A percentile compares a stretch with the other conserved stretches of the same genome.
Conservation (phyloP, 163 green algal genomes). For the Prototheca stagnorum region DNA sequence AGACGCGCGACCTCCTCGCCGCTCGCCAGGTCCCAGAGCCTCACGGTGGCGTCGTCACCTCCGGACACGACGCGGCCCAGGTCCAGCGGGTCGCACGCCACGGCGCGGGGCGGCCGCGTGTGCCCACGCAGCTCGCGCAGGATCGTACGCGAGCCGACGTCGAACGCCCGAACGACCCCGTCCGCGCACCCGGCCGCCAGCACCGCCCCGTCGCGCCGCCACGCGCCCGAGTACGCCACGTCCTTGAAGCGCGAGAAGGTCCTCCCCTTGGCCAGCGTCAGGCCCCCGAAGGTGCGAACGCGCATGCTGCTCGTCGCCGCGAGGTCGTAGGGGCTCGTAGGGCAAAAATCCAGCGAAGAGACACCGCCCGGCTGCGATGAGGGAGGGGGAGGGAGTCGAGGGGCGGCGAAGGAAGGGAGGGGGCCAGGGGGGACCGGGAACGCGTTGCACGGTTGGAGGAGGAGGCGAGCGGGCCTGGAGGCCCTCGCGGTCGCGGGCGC, state of each 20-base stretch:
- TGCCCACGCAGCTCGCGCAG: conserved; percentile 78
- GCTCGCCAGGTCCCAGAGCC: conserved; percentile 56
- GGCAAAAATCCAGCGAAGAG: conserved; percentile 61
- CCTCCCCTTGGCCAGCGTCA: conserved; percentile 23
- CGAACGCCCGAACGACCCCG: conserved; percentile 80
- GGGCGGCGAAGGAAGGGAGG: too few relatives aligned
- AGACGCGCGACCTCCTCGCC: conserved; percentile 44
- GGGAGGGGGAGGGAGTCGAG: too few relatives aligned
- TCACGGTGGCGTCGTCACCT: conserved; percentile 77
- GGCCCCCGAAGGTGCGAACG: conserved; percentile 57
- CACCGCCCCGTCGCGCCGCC: conserved; percentile 63
- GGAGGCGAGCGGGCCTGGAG: too few relatives aligned
- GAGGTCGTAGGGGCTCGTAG: conserved; percentile 48
- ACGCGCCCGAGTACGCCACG: conserved; percentile 65
- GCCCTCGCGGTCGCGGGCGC: too few relatives aligned
- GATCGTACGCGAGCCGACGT: conserved; percentile 50
- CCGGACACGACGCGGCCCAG: conserved; percentile 70
- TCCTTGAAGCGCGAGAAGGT: conserved; percentile 79
- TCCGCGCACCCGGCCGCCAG: conserved; percentile 71
- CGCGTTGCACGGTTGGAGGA: too few relatives aligned
- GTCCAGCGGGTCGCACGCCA: conserved; percentile 44
- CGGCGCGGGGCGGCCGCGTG: conserved; percentile 44
- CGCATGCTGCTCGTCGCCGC: conserved; percentile 66
- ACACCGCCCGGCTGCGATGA: conserved; percentile 55
- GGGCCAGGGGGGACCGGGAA: too few relatives aligned